A percentile compares a stretch with the other conserved stretches of the same genome.
Conservation (phyloP, 176 grass and related monocot species). For the Chloris gayana region DNA sequence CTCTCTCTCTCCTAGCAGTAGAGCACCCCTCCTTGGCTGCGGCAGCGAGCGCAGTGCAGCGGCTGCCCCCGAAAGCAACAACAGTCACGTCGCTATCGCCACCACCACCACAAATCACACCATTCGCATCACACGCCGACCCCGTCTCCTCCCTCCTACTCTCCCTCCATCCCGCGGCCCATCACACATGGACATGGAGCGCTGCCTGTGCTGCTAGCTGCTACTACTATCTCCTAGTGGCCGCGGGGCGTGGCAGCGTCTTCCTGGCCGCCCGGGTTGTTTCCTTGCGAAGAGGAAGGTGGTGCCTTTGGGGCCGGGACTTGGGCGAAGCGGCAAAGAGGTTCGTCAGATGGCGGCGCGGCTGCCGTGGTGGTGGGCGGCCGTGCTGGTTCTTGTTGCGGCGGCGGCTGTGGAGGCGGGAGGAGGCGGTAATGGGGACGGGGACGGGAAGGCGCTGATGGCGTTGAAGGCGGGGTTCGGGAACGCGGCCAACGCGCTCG, state of each 20-base stretch:
- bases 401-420: background rate
- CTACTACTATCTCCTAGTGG: background rate
- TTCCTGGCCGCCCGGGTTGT: background rate
- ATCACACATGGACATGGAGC: slow-evolving; percentile 19
- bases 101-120: slow-evolving; percentile 49
- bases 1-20: slow-evolving; percentile 1
- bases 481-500: slow-evolving; percentile 73
- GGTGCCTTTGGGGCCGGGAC: background rate
- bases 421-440: background rate
- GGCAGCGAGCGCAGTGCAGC: slow-evolving; percentile 30
- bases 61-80: slow-evolving; percentile 65
- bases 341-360: slow-evolving; percentile 11
- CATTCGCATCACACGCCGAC: slow-evolving; percentile 29
- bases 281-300: background rate
- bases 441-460: slow-evolving; percentile 61
- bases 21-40: background rate
- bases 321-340: background rate
- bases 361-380: background rate
- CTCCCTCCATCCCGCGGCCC: background rate
- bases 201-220: background rate
- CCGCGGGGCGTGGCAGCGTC: background rate
- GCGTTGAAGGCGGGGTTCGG: slow-evolving; percentile 78
- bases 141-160: slow-evolving; percentile 5
- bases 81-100: slow-evolving; percentile 94
- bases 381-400: background rate